Evolutionary conservation across 1,139 yeast genomes (phyloP), one percentile per base, ranked within the genome.

Genomic region (Saccharomyces hybrid): DNA sequence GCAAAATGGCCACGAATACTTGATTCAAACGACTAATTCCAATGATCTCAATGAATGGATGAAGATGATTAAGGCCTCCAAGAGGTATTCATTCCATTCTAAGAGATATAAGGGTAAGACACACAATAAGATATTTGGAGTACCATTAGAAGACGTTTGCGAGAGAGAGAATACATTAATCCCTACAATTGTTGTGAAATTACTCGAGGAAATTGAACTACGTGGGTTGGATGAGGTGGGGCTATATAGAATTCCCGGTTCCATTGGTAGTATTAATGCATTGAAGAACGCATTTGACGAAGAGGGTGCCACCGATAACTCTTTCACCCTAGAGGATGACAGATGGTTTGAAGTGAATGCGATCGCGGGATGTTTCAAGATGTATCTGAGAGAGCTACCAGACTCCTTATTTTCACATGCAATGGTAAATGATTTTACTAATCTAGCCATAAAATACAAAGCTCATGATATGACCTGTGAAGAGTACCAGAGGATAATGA

Each of bases 151-250:
- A 50, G 82, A 81, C 62, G 80, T 90, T 5, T 89, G 97, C 68
- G 79, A 76, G 54, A 77, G 97, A 52, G 96, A 89, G 61, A 75
- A 79, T 13, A 71, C 81, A 0, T 57, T 72, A 2, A 75, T 83
- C 31, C 99, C 99, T 1, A 72, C 69, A 14, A 81, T 91, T 46
- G 82, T 90, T 55, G 80, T 78, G 34, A 76, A 78, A 53, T 73
- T 93, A 31, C 77, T 90, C 61, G 76, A 76, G 49, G 95, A 86
- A 62, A 84, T 93, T 59, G 98, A 93, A 67, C 72, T 76, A 29
- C 82, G 91, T 54, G 97, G 98, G 0, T 70, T 93, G 41, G 88
- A 88, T 59, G 98, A 91, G 67, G 88, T 89, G 57, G 99, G 99
- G 25, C 76, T 93, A 23, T 93, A 93, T 70, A 83, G 99, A 69